These are phyloP conservation scores for Kluyveromyces marxianus DNA, from an alignment of 1,139 yeast species.

Conservation along the genomic window DNA sequence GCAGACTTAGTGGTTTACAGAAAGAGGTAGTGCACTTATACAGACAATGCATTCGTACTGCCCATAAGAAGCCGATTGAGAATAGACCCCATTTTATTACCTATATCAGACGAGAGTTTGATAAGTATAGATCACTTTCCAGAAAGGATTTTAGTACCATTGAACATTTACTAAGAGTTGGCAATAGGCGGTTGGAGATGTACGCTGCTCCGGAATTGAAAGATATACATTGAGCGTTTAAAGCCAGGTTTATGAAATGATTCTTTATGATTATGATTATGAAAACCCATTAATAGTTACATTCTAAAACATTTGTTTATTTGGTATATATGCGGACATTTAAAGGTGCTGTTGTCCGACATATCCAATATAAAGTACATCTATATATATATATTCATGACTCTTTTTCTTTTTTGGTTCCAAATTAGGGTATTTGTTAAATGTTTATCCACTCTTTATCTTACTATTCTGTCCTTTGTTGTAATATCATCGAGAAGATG, in stretches of 20 bases:
- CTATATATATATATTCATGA: neutral
- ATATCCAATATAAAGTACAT: no score
- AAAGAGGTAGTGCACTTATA: constrained; percentile 58
- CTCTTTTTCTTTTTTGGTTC: neutral
- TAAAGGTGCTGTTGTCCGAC: no score
- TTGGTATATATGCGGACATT: no score
- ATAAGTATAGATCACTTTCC: constrained; percentile 48
- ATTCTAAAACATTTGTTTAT: no score
- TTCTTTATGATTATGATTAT: no score
- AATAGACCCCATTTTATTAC: constrained; percentile 32
- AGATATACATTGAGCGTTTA: constrained; percentile 40
- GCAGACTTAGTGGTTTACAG: constrained; percentile 50
- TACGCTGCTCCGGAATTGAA: constrained; percentile 61
- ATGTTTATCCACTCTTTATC: neutral
- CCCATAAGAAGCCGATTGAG: constrained; percentile 47
- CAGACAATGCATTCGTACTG: constrained; percentile 48
- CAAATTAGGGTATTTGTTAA: neutral
- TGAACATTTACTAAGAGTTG: constrained; percentile 76
- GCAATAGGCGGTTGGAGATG: constrained; percentile 65
- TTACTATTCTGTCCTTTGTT: neutral
- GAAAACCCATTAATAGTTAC: no score
- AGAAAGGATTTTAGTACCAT: constrained; percentile 80
- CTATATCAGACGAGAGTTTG: constrained; percentile 51
- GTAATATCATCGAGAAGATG: constrained; percentile 6
- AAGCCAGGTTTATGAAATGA: no score